Evolutionary conservation across 306 rosid species (phyloP), one percentile per base, ranked within the genome.

Genomic region (Purshia tridentata): DNA sequence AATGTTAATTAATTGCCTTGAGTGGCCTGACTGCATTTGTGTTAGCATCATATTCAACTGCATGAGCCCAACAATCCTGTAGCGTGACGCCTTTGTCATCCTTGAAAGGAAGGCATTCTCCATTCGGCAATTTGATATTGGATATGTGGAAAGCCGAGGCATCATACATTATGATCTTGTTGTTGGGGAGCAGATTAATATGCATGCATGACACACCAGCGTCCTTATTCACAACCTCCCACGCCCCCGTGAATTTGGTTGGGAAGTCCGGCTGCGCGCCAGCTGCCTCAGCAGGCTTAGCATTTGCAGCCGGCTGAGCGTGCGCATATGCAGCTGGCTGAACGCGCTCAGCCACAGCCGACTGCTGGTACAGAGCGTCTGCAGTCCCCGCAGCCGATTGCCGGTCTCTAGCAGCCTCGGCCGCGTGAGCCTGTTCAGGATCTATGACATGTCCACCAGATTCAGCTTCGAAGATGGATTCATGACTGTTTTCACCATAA

Each of bases 141-240:
- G 99, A 95, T 11, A 51, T 8, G 53, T 68, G 95, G 22, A 77
- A 82, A 29, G 86, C 71, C 0, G 85, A 69, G 71, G 93, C 78
- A 79, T 91, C 99, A 53, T 73, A 83, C 8, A 88, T 82, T 62
- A 80, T 29, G 2, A 90, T 14, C 81, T 83, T 91, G 47, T 90
- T 90, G 67, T 71, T 88, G 6, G 96, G 97, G 58, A 92, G 82
- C 84, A 95, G 61, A n/a, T 77, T 81, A 2, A 86, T 4, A 1
- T 95, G 99, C 99, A 95, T 95, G 67, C 85, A 91, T 0, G 95
- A 87, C 6, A 92, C 93, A 14, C 89, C 93, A 0, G 93, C 70
- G 48, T 91, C 16, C 1, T 0, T 6, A 0, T 76, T 50, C 41
- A 83, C 67, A 4, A 91, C 0, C 0, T 78, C 82, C 99, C 99